Conservation (phyloP, 805 yeast species). For the Metschnikowia santaceciliae region DNA sequence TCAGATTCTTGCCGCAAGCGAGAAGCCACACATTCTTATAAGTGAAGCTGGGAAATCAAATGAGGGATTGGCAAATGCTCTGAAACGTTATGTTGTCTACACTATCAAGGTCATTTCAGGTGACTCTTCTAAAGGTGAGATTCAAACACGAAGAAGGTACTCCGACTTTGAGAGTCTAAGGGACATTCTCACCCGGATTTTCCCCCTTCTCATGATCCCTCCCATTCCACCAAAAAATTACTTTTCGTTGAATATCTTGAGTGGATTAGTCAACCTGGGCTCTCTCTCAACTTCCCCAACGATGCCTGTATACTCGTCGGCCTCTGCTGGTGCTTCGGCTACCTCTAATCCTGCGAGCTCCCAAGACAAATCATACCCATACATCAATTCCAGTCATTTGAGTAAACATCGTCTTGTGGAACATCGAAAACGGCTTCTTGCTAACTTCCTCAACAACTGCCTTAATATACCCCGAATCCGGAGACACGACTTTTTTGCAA, state of each 20-base stretch:
- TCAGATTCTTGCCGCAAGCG: constrained; percentile 29
- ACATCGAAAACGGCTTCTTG: constrained; percentile 40
- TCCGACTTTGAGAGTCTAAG: constrained; percentile 88
- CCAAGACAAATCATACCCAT: constrained; percentile 20
- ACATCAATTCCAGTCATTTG: constrained; percentile 40
- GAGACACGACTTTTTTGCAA: constrained; percentile 58
- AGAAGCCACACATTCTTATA: constrained; percentile 41
- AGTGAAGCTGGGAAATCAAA: constrained; percentile 81
- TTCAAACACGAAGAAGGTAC: constrained; percentile 75
- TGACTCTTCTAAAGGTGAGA: constrained; percentile 30
- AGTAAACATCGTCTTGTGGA: constrained; percentile 36
- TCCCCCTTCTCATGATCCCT: constrained; percentile 82
- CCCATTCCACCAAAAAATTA: constrained; percentile 73
- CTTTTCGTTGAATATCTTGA: constrained; percentile 30
- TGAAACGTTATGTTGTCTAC: constrained; percentile 67
- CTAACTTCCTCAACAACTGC: constrained; percentile 78
- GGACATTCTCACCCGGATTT: constrained; percentile 61
- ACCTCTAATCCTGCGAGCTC: constrained; percentile 7
- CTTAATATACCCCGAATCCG: constrained; percentile 51
- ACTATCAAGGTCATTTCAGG: constrained; percentile 61
- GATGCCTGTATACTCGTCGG: background rate
- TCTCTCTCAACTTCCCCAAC: background rate
- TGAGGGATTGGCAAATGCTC: constrained; percentile 67
- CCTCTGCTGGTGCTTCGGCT: constrained; percentile 6
- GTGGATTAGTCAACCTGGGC: constrained; percentile 26